phyloP scores from a whole-genome alignment of 139 green algal genomes.

The Microglena sp. region DNA sequence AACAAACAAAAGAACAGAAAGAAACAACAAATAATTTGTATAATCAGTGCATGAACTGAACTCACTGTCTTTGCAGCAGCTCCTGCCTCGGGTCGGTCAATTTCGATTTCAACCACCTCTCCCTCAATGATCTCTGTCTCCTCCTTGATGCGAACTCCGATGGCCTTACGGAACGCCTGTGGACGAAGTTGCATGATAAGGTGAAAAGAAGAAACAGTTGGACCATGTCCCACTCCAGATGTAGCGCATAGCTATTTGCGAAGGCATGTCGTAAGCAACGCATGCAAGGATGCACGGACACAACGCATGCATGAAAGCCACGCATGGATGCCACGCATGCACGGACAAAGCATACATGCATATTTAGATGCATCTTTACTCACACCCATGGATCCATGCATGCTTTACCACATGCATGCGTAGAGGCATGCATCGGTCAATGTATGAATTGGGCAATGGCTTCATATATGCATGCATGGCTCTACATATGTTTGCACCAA shows the following conservation, averaged over 20 bases:
- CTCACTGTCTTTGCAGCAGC: constrained; percentile 65
- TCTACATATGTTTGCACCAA: too few relatives aligned
- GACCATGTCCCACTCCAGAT: not conserved
- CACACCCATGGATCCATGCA: too few relatives aligned
- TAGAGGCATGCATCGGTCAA: too few relatives aligned
- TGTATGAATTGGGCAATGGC: too few relatives aligned
- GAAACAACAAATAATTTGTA: too few relatives aligned
- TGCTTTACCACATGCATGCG: too few relatives aligned
- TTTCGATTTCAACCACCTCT: constrained; percentile 98
- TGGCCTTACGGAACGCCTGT: constrained; percentile 95
- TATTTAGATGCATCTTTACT: not conserved
- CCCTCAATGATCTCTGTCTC: constrained; percentile 98
- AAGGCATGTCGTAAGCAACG: too few relatives aligned
- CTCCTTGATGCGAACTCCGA: constrained; percentile 96
- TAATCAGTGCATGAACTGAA: too few relatives aligned
- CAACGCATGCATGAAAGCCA: not conserved
- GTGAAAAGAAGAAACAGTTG: constrained; percentile 1
- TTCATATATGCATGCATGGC: too few relatives aligned
- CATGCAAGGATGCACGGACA: not conserved
- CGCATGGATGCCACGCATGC: not conserved
- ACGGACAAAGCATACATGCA: not conserved
- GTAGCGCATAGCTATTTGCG: too few relatives aligned
- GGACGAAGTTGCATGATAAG: not conserved
- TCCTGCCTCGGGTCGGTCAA: constrained; percentile 73
- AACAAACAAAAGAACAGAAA: too few relatives aligned